These are phyloP conservation scores for Alternaria burnsii DNA, from an alignment of 2,329 filamentous ascomycete genomes.

Conservation along the genomic window DNA sequence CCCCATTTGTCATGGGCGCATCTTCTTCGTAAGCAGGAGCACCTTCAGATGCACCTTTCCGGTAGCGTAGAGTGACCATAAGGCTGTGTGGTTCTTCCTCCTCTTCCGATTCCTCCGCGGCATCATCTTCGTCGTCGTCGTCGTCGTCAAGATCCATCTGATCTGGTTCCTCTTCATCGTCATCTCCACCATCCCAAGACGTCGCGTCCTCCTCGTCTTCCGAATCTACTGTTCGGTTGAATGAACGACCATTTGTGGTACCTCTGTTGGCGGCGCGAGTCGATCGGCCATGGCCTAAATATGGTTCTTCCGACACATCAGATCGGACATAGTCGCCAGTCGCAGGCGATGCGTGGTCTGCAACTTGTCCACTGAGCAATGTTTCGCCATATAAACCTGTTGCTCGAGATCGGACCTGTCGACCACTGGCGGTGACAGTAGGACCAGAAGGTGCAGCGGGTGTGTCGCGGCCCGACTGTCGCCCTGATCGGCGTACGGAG, in stretches of 20 bases:
- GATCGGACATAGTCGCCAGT: constrained; percentile 56
- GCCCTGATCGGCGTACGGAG: constrained; percentile 69
- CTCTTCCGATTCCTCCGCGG: constrained; percentile 40
- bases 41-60: constrained; percentile 27
- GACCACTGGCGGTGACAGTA: constrained; percentile 81
- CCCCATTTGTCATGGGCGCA: constrained; percentile 3
- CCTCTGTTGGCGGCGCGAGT: constrained; percentile 46
- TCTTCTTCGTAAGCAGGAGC: constrained; percentile 4
- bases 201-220: constrained; percentile 72
- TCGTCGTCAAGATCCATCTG: constrained; percentile 66
- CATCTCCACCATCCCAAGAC: constrained; percentile 76
- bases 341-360: constrained; percentile 52
- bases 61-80: constrained; percentile 72
- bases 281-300: constrained; percentile 53
- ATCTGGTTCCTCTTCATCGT: constrained; percentile 76
- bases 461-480: constrained; percentile 77
- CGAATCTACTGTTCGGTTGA: constrained; percentile 59
- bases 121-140: constrained; percentile 60
- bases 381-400: constrained; percentile 70
- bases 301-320: constrained; percentile 57
- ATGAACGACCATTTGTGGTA: constrained; percentile 29
- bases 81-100: constrained; percentile 62
- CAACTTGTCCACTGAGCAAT: constrained; percentile 63
- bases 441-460: constrained; percentile 73
- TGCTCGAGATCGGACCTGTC: constrained; percentile 76